Evolutionary conservation across 2,329 filamentous ascomycete species (phyloP).

Genomic region (Fusarium gaditjirri): DNA sequence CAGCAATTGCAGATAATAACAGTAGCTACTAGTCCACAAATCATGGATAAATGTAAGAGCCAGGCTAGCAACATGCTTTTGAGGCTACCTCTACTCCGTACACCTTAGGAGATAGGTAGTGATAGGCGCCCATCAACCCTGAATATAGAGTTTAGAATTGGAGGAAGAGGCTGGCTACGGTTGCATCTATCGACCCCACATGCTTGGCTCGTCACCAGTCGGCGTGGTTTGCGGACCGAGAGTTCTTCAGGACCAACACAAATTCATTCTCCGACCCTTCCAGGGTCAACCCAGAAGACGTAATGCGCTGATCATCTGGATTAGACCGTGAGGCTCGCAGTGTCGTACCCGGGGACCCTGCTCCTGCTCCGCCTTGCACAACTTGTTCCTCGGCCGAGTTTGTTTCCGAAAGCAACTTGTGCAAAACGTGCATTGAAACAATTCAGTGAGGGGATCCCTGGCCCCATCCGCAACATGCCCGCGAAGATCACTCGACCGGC

Average conservation of each 20-base stretch:
- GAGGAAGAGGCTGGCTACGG: conserved; percentile 25
- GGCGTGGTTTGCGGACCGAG: conserved; percentile 29
- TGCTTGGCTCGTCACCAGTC: conserved; percentile 8
- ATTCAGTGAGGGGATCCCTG: conserved; percentile 21
- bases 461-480: conserved; percentile 9
- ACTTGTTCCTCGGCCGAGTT: conserved; percentile 24
- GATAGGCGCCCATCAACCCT: conserved; percentile 16
- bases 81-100: background rate
- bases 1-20: background rate
- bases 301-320: conserved; percentile 26
- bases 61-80: background rate
- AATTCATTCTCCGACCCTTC: conserved; percentile 27
- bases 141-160: conserved; percentile 36
- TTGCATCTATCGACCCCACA: conserved; percentile 32
- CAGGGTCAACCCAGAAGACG: conserved; percentile 29
- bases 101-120: conserved; percentile 24
- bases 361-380: background rate
- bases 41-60: conserved; percentile 16
- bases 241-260: conserved; percentile 26
- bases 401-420: conserved; percentile 21
- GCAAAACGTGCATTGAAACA: conserved; percentile 16
- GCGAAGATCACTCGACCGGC: conserved; percentile 30
- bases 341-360: conserved; percentile 14
- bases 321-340: conserved; percentile 25
- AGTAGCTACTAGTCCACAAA: background rate